These are phyloP conservation scores for Gonium pectorale DNA, from an alignment of 139 green algal species.

Conservation along the genomic window DNA sequence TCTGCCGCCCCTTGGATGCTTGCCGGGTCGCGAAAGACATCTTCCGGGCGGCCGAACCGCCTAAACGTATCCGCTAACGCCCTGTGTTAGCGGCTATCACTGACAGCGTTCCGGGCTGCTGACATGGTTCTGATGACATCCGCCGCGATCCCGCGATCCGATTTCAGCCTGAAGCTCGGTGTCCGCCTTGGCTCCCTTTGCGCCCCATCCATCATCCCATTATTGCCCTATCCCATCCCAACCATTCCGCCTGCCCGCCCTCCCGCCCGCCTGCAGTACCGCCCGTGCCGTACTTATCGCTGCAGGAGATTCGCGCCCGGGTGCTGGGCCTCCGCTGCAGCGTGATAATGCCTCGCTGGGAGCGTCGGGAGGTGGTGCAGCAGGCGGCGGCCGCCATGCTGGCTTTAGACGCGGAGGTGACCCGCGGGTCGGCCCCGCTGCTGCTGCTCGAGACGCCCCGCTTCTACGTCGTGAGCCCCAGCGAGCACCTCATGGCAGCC, in stretches of 20 bases:
- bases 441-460: conserved; percentile 3
- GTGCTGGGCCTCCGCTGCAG: conserved; percentile 15
- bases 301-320: neutral
- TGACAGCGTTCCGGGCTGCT: too few species aligned
- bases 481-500: neutral
- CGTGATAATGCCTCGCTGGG: conserved; percentile 9
- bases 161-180: neutral
- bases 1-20: too few species aligned
- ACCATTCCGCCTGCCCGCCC: neutral
- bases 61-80: too few species aligned
- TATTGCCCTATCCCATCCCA: neutral
- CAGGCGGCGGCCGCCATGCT: conserved; percentile 5
- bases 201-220: neutral
- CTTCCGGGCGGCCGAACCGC: too few species aligned
- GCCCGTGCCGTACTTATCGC: neutral
- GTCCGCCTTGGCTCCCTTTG: neutral
- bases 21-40: too few species aligned
- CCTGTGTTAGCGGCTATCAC: too few species aligned
- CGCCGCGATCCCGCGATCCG: neutral
- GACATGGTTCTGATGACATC: too few species aligned
- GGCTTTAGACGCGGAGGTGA: neutral
- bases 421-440: neutral
- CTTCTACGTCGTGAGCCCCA: neutral
- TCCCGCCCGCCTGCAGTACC: neutral
- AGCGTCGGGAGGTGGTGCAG: neutral